These are phyloP conservation scores for Mucor plumbeus DNA, from an alignment of 371 early-diverging fungal genomes.

Conservation along the genomic window DNA sequence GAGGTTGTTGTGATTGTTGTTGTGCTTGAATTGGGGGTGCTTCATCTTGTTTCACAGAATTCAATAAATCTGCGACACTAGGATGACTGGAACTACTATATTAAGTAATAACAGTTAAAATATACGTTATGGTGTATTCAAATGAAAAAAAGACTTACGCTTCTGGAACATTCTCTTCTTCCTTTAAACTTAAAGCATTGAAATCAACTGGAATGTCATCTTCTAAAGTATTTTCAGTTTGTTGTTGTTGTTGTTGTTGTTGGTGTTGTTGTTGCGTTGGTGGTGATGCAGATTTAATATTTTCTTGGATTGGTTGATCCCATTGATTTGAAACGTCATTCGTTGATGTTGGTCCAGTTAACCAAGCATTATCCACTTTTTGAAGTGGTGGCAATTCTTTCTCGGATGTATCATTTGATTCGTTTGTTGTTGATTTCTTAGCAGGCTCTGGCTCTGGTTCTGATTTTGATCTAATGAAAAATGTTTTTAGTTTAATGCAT, in stretches of 20 bases:
- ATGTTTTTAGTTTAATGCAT: background rate
- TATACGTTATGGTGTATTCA: background rate
- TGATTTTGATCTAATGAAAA: slow-evolving; percentile 13
- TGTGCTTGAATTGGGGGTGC: background rate
- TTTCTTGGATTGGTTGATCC: slow-evolving; percentile 17
- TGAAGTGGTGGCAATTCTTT: slow-evolving; percentile 10
- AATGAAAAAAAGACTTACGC: slow-evolving; percentile 8
- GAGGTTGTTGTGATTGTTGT: slow-evolving; percentile 33
- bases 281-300: background rate
- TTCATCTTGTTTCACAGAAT: slow-evolving; percentile 21
- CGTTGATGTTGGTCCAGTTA: background rate
- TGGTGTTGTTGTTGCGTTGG: background rate
- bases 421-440: background rate
- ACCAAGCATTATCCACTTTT: slow-evolving; percentile 22
- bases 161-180: slow-evolving; percentile 12
- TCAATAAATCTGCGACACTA: slow-evolving; percentile 20
- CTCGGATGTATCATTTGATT: background rate
- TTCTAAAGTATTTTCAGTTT: background rate
- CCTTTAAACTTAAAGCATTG: slow-evolving; percentile 1
- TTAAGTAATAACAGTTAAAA: background rate
- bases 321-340: slow-evolving; percentile 8
- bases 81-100: slow-evolving; percentile 23
- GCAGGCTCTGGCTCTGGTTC: slow-evolving; percentile 50
- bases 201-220: slow-evolving; percentile 16
- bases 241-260: background rate